These are phyloP conservation scores for Nemania sp. DNA, from an alignment of 2,329 filamentous ascomycete genomes.

Conservation along the genomic window DNA sequence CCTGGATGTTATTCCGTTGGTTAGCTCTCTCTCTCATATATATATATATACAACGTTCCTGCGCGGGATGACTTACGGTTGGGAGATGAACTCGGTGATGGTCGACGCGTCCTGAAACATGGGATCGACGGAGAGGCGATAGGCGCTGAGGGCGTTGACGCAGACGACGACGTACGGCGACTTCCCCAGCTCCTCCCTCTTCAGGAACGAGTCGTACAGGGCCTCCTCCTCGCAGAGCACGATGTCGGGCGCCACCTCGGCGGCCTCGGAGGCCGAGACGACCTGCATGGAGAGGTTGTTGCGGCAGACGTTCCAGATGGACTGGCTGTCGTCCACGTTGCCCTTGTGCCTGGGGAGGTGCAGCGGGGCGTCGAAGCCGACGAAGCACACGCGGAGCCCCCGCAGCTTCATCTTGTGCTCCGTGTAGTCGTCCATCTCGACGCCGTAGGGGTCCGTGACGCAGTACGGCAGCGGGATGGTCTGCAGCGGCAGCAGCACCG, in stretches of 20 bases:
- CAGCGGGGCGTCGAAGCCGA: constrained; percentile 17
- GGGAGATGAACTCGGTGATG: constrained; percentile 45
- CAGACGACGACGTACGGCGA: constrained; percentile 42
- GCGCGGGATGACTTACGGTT: constrained; percentile 39
- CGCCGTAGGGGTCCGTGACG: background rate
- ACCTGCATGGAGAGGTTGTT: constrained; percentile 21
- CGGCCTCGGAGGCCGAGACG: constrained; percentile 8
- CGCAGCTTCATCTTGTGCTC: constrained; percentile 17
- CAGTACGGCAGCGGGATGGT: constrained; percentile 38
- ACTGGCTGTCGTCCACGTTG: constrained; percentile 11
- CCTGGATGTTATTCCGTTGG: constrained; percentile 26
- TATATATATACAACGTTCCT: too few relatives aligned
- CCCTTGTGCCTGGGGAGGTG: constrained; percentile 5
- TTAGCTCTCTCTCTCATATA: background rate
- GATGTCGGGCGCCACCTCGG: constrained; percentile 28
- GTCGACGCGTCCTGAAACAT: constrained; percentile 22
- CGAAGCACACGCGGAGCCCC: constrained; percentile 20
- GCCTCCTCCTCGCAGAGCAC: constrained; percentile 33
- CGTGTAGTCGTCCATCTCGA: constrained; percentile 13
- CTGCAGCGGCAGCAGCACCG: constrained; percentile 33
- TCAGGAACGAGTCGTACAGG: constrained; percentile 18
- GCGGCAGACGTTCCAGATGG: constrained; percentile 20
- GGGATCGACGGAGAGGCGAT: constrained; percentile 27
- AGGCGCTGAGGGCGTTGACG: constrained; percentile 39
- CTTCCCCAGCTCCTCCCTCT: constrained; percentile 15